Evolutionary conservation across 768 basidiomycete species (phyloP).

Genomic region (Suillus brevipes): DNA sequence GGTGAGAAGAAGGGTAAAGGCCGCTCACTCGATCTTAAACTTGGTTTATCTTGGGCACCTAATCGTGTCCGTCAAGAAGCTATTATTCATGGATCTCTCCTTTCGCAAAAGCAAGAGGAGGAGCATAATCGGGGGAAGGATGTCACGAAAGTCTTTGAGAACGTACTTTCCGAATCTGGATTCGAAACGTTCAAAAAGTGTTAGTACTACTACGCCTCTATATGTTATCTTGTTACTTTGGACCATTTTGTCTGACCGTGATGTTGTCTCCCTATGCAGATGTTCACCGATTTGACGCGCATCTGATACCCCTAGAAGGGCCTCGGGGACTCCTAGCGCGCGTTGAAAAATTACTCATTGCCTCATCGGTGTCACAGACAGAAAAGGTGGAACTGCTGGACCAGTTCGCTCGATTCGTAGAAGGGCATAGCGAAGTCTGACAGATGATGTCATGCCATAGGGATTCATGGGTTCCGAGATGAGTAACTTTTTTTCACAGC

Average conservation of each 20-base stretch:
- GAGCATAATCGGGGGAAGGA: slow-evolving; percentile 29
- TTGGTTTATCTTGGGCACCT: slow-evolving; percentile 75
- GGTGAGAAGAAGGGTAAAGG: slow-evolving; percentile 49
- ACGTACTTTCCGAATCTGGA: slow-evolving; percentile 34
- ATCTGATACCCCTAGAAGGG: slow-evolving; percentile 74
- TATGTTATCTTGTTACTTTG: background rate
- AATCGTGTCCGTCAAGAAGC: slow-evolving; percentile 65
- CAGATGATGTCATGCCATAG: background rate
- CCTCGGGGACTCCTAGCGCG: slow-evolving; percentile 66
- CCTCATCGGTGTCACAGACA: slow-evolving; percentile 48
- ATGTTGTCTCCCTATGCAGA: slow-evolving; percentile 40
- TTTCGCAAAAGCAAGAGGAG: slow-evolving; percentile 20
- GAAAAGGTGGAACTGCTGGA: slow-evolving; percentile 54
- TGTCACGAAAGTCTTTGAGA: slow-evolving; percentile 40
- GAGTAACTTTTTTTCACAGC: background rate
- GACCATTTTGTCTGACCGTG: slow-evolving; percentile 14
- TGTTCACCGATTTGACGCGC: slow-evolving; percentile 73
- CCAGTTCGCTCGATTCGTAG: slow-evolving; percentile 59
- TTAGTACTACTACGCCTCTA: slow-evolving; percentile 34
- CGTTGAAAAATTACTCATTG: slow-evolving; percentile 59
- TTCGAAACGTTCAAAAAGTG: slow-evolving; percentile 59
- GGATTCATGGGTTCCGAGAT: background rate
- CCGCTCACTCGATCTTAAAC: slow-evolving; percentile 68
- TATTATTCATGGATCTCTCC: slow-evolving; percentile 46
- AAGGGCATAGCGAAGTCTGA: slow-evolving; percentile 25